Base-by-base conservation (phyloP, 2,329 filamentous ascomycete genomes). In the Fusarium chuoi region DNA sequence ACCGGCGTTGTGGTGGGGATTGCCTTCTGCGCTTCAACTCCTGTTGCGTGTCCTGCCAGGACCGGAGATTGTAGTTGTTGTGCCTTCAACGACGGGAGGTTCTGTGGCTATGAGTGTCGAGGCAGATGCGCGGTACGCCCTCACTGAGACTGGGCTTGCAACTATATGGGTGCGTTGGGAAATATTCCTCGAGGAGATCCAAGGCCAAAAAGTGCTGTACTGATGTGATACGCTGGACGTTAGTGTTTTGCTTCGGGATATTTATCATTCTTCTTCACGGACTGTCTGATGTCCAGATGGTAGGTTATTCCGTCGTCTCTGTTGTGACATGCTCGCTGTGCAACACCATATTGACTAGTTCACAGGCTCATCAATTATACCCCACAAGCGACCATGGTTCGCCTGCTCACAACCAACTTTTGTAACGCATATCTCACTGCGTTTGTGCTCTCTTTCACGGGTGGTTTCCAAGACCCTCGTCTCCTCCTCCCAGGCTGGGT, bases 231-330 rank as follows among this genome's bases (percentile, higher is more conserved):
- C 57, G 28, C 24, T 68, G 54, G 51, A 44, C 35, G 20, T 12
- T 78, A 94, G 93, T 94, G 92, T 84, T 90, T 89, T 78, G 91
- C 92, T 66, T 93, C 92, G 26, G 93, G 91, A 61, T 94, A 94
- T 81, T 87, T 95, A 68, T 93, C 92, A 57, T 95, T 94, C 82
- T 93, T 94, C 84, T 95, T 95, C 80, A 93, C 92, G 65, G 93
- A 95, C 83, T 94, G 93, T 82, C 88, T 95, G 78, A 95, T 95
- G 93, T 94, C 92, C 70, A 87, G 93, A 83, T 95, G 93, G 92
- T 93, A 79, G 49, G 87, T 83, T 48, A 28, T 24, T 38, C 44
- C 36, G 35, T 56, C 20, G 36, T 64, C 22, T 24, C 48, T 26
- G 38, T 46, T 61, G 36, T n/a, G 45, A 51, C 42, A 36, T 69